A percentile compares a stretch with the other conserved stretches of the same genome.
Evolutionary conservation across 139 green algal genomes (phyloP).

Genomic region (Volvox reticuliferus): DNA sequence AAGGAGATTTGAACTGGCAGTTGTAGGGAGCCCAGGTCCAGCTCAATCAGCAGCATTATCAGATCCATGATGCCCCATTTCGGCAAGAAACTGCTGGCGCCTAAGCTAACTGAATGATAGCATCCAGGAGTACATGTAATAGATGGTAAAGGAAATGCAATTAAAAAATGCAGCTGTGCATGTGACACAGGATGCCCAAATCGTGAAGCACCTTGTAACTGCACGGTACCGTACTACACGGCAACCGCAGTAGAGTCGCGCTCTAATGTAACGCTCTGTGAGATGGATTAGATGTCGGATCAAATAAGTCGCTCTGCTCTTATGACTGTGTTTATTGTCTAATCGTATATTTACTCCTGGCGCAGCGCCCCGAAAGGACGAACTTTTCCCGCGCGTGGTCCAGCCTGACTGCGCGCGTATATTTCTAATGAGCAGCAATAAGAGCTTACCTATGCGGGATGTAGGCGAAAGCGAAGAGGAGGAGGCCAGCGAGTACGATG

Average conservation of each 20-base stretch:
- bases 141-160: too few species aligned
- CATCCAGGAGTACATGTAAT: too few species aligned
- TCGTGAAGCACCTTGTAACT: neutral
- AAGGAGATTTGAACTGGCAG: too few species aligned
- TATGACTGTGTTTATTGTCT: neutral
- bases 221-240: neutral
- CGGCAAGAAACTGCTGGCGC: too few species aligned
- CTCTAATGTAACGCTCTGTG: too few species aligned
- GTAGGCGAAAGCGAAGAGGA: neutral
- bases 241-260: neutral
- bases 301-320: neutral
- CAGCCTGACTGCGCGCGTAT: neutral
- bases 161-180: too few species aligned
- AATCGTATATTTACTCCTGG: neutral
- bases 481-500: slow-evolving; percentile 43
- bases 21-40: too few species aligned
- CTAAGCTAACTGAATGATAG: too few species aligned
- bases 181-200: too few species aligned
- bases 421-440: slow-evolving; percentile 14
- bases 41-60: too few species aligned
- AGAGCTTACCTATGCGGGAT: slow-evolving; percentile 16
- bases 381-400: neutral
- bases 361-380: neutral
- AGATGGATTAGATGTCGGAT: too few species aligned
- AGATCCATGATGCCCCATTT: too few species aligned